Conservation (phyloP, 495 filamentous ascomycete species). For the Staphylotrichum tortipilum region DNA sequence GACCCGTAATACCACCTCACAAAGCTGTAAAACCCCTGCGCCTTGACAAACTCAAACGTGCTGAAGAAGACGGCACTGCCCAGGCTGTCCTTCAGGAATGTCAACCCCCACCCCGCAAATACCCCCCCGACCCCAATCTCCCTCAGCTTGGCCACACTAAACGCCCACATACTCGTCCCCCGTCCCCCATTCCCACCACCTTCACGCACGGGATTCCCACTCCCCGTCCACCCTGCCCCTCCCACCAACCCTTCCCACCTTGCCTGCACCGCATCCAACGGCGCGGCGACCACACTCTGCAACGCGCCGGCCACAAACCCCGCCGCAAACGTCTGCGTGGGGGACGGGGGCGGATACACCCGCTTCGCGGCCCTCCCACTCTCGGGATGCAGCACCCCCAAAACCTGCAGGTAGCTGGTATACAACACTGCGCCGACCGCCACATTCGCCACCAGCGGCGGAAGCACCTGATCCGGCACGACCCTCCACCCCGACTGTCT, state of each 20-base stretch:
- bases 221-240: constrained; percentile 19
- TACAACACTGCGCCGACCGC: constrained; percentile 80
- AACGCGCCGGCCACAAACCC: constrained; percentile 70
- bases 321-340: constrained; percentile 59
- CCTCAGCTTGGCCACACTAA: constrained; percentile 59
- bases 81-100: constrained; percentile 70
- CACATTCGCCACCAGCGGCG: constrained; percentile 77
- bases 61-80: constrained; percentile 80
- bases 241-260: constrained; percentile 49
- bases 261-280: constrained; percentile 80
- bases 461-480: constrained; percentile 79
- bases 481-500: constrained; percentile 75
- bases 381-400: constrained; percentile 64
- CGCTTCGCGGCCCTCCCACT: constrained; percentile 58
- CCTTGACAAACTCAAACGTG: constrained; percentile 79
- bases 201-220: constrained; percentile 35
- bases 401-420: constrained; percentile 74
- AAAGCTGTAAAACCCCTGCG: constrained; percentile 75
- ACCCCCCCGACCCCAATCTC: constrained; percentile 75
- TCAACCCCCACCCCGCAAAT: constrained; percentile 73
- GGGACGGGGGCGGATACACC: constrained; percentile 64
- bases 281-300: constrained; percentile 74
- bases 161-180: constrained; percentile 77
- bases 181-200: constrained; percentile 24
- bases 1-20: constrained; percentile 69